Conservation (phyloP, 2,329 filamentous ascomycete species). For the Xylaria sp. region DNA sequence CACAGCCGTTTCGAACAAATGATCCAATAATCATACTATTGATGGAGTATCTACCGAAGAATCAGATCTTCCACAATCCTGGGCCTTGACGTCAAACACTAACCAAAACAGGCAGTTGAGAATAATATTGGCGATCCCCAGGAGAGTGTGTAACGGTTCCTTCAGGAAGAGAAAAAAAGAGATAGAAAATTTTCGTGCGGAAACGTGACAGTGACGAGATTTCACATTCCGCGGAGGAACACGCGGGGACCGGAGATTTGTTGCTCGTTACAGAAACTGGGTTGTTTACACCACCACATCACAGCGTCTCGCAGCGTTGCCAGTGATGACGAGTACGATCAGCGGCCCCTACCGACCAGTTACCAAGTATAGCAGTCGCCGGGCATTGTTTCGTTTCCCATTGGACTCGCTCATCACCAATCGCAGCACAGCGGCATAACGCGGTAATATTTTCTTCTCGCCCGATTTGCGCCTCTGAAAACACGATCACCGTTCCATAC, state of each 20-base stretch:
- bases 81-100: slow-evolving; percentile 37
- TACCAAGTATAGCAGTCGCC: slow-evolving; percentile 14
- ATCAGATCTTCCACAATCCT: slow-evolving; percentile 29
- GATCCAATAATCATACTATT: slow-evolving; percentile 7
- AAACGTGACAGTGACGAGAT: slow-evolving; percentile 34
- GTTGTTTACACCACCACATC: slow-evolving; percentile 7
- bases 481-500: slow-evolving; percentile 19
- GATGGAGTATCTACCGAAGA: slow-evolving; percentile 27
- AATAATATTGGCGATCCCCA: slow-evolving; percentile 25
- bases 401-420: slow-evolving; percentile 15
- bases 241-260: slow-evolving; percentile 13
- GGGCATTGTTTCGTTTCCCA: slow-evolving; percentile 12
- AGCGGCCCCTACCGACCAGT: slow-evolving; percentile 3
- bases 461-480: slow-evolving; percentile 17
- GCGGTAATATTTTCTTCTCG: slow-evolving; percentile 17
- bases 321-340: slow-evolving; percentile 26
- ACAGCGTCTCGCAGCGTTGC: neutral
- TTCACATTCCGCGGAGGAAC: slow-evolving; percentile 18
- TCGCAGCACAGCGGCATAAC: slow-evolving; percentile 24
- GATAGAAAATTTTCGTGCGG: neutral
- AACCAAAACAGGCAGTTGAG: slow-evolving; percentile 35
- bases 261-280: slow-evolving; percentile 12
- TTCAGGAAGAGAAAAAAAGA: neutral
- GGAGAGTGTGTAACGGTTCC: slow-evolving; percentile 19
- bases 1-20: slow-evolving; percentile 32